Evolutionary conservation across 1,284 basidiomycete species (phyloP).

Genomic region (Sporisorium exsertum): DNA sequence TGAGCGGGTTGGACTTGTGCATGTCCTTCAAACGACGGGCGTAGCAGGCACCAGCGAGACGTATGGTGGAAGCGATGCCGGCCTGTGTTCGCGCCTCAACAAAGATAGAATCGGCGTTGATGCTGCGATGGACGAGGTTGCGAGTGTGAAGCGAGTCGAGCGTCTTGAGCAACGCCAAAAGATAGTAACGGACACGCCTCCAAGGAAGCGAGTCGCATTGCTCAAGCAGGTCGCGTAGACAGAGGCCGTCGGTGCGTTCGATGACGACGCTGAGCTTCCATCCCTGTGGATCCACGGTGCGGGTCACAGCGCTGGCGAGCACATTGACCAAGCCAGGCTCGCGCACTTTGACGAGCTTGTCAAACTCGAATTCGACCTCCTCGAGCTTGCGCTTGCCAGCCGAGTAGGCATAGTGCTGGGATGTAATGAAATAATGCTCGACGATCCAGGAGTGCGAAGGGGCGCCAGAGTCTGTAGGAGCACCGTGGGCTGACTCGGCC

Average conservation of each 20-base stretch:
- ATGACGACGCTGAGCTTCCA: constrained; percentile 58
- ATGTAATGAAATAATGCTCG: constrained; percentile 57
- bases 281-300: constrained; percentile 34
- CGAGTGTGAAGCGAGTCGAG: constrained; percentile 59
- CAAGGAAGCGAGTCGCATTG: constrained; percentile 59
- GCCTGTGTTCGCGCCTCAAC: constrained; percentile 33
- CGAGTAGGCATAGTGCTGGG: constrained; percentile 55
- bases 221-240: constrained; percentile 48
- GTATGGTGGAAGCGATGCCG: constrained; percentile 15
- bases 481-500: constrained; percentile 44
- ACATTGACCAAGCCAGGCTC: constrained; percentile 56
- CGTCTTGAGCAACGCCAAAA: constrained; percentile 53
- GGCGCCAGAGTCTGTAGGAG: constrained; percentile 35
- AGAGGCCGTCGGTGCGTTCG: constrained; percentile 38
- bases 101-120: constrained; percentile 45
- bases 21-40: constrained; percentile 58
- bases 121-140: constrained; percentile 60
- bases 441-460: constrained; percentile 54
- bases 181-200: constrained; percentile 51
- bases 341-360: constrained; percentile 50
- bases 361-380: constrained; percentile 64
- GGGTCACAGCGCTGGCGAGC: constrained; percentile 55
- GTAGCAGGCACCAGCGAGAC: constrained; percentile 52
- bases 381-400: constrained; percentile 63
- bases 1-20: constrained; percentile 62